Evolutionary conservation across 129 eudicot genomes (phyloP).

Genomic region (Heracleum sosnowskyi): DNA sequence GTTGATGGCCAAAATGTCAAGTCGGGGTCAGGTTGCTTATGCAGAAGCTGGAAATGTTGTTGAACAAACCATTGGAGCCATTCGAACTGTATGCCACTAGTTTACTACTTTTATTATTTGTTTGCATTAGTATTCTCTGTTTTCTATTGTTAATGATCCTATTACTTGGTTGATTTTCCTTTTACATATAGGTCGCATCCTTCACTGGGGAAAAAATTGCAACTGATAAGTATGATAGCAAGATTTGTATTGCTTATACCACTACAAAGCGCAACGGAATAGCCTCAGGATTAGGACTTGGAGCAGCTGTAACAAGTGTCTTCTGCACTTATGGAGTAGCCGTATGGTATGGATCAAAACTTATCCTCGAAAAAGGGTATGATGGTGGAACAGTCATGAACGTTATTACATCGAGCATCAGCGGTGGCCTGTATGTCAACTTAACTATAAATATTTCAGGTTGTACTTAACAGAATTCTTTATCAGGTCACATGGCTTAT

Average conservation of each 20-base stretch:
- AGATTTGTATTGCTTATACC: conserved; percentile 18
- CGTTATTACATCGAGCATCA: conserved; percentile 22
- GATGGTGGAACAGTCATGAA: conserved; percentile 34
- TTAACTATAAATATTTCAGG: not conserved
- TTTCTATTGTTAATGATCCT: too few relatives aligned
- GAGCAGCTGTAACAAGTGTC: conserved; percentile 11
- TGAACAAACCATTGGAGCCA: conserved; percentile 42
- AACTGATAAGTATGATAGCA: conserved; percentile 19
- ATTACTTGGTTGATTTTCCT: not conserved
- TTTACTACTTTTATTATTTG: not conserved
- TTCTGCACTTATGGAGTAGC: conserved; percentile 30
- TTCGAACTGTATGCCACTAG: conserved; percentile 29
- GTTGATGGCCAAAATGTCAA: conserved; percentile 33
- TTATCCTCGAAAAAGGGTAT: conserved; percentile 24
- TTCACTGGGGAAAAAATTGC: conserved; percentile 38
- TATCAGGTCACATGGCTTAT: not conserved
- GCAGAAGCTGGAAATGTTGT: conserved; percentile 49
- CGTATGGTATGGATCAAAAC: conserved; percentile 35
- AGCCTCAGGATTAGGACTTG: conserved; percentile 31
- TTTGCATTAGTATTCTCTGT: not conserved
- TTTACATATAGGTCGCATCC: conserved; percentile 31
- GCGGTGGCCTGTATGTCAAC: conserved; percentile 34
- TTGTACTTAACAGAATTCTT: not conserved
- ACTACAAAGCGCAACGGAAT: conserved; percentile 20
- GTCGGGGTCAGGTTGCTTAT: conserved; percentile 38